A percentile compares a stretch with the other conserved stretches of the same genome.
These are phyloP conservation scores for Trametes coccinea DNA, from an alignment of 768 basidiomycete genomes.

Conservation along the genomic window DNA sequence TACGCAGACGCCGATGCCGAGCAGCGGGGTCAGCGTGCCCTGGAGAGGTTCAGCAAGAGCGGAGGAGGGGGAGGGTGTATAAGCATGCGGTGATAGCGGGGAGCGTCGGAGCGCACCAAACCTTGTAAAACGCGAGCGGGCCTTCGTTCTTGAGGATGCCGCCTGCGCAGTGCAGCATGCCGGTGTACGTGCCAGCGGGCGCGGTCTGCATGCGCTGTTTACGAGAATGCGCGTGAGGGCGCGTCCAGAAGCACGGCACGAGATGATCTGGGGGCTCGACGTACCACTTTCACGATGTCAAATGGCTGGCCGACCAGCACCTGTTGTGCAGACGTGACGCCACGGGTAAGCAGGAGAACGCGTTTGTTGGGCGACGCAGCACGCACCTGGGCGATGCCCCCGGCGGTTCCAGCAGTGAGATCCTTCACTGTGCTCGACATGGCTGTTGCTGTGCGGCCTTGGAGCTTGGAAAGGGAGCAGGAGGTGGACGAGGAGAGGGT, in stretches of 20 bases:
- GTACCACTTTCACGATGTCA: slow-evolving; percentile 95
- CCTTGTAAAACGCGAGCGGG: slow-evolving; percentile 95
- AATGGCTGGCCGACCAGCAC: slow-evolving; percentile 93
- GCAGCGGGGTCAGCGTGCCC: slow-evolving; percentile 88
- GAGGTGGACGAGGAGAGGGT: slow-evolving; percentile 4
- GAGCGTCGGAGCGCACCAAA: slow-evolving; percentile 29
- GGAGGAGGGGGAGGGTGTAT: background rate
- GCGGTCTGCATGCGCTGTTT: slow-evolving; percentile 91
- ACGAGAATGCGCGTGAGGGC: slow-evolving; percentile 16
- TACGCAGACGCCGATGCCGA: slow-evolving; percentile 93
- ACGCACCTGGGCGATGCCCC: slow-evolving; percentile 82
- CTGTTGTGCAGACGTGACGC: slow-evolving; percentile 36
- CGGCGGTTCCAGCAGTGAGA: slow-evolving; percentile 85
- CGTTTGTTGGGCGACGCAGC: background rate
- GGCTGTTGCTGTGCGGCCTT: slow-evolving; percentile 1
- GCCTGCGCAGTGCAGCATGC: slow-evolving; percentile 88
- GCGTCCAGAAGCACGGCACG: slow-evolving; percentile 9
- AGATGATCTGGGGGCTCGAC: slow-evolving; percentile 29
- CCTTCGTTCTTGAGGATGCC: slow-evolving; percentile 90
- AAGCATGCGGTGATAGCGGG: background rate
- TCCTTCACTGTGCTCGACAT: slow-evolving; percentile 78
- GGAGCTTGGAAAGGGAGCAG: background rate
- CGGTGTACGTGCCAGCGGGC: slow-evolving; percentile 82
- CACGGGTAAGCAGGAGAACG: slow-evolving; percentile 15
- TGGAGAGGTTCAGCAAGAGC: slow-evolving; percentile 30